Conservation (phyloP, 73 alveolate genomes). For the Blepharisma stoltei region DNA sequence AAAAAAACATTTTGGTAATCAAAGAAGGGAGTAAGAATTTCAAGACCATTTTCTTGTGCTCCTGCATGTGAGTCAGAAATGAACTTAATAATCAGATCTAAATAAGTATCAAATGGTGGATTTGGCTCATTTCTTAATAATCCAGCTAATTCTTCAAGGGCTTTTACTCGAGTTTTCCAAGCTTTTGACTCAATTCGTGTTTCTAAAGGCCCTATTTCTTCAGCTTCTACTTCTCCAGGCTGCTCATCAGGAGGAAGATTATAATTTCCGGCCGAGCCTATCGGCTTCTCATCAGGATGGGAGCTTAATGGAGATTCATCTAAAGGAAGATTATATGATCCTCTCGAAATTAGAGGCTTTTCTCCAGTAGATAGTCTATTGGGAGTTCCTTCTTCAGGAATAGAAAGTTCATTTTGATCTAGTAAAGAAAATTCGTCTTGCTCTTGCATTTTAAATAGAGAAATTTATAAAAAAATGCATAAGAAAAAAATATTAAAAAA, state of each 20-base stretch:
- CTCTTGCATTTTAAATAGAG: background rate
- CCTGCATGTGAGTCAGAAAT: conserved; percentile 74
- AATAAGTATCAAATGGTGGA: conserved; percentile 47
- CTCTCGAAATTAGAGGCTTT: too few species aligned
- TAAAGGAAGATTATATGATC: too few species aligned
- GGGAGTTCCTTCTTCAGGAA: too few species aligned
- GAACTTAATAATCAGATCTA: conserved; percentile 47
- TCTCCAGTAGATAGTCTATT: too few species aligned
- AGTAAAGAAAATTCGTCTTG: background rate
- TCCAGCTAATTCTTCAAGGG: conserved; percentile 63
- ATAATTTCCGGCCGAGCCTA: background rate
- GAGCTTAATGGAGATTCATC: too few species aligned
- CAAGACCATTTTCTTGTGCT: conserved; percentile 66
- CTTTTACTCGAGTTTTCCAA: conserved; percentile 53
- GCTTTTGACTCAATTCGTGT: conserved; percentile 53
- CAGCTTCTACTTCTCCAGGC: conserved; percentile 27
- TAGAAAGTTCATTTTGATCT: background rate
- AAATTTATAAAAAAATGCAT: too few species aligned
- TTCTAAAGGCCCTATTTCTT: conserved; percentile 47
- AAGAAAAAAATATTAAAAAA: too few species aligned
- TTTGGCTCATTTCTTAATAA: conserved; percentile 37
- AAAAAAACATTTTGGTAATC: too few species aligned
- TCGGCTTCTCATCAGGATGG: too few species aligned
- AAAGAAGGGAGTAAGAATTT: too few species aligned
- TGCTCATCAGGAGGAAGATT: conserved; percentile 27